phyloP scores from a whole-genome alignment of 2,329 filamentous ascomycete species.

The Fonsecaea nubica region DNA sequence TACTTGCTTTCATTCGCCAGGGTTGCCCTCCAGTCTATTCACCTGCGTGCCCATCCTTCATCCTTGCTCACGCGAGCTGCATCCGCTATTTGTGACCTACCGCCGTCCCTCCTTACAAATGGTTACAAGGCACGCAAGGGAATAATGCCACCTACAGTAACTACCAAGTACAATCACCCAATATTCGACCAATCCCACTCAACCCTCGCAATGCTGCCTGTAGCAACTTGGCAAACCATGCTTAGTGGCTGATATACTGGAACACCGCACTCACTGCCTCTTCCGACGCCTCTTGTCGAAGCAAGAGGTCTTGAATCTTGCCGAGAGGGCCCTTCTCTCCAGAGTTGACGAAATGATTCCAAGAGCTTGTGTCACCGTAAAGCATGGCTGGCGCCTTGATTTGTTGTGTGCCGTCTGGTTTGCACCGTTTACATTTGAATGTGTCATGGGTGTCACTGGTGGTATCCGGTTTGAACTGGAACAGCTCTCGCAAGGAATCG shows the following conservation, averaged over 20 bases:
- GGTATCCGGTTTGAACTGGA: slow-evolving; percentile 86
- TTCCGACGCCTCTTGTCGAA: slow-evolving; percentile 83
- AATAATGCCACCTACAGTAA: slow-evolving; percentile 5
- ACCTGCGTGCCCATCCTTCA: neutral
- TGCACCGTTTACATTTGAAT: slow-evolving; percentile 97
- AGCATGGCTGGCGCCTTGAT: slow-evolving; percentile 94
- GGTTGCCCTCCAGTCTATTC: too few relatives aligned
- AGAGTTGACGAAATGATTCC: slow-evolving; percentile 94
- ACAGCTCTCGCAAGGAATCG: slow-evolving; percentile 88
- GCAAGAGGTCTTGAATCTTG: slow-evolving; percentile 85
- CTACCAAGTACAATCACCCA: neutral
- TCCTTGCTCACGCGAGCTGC: neutral
- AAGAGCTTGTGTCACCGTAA: slow-evolving; percentile 98
- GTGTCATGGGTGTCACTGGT: slow-evolving; percentile 95
- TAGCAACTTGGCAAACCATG: neutral
- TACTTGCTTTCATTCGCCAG: too few relatives aligned
- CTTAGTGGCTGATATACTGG: slow-evolving; percentile 92
- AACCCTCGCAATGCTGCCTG: neutral
- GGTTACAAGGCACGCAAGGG: neutral
- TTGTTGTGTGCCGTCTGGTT: slow-evolving; percentile 81
- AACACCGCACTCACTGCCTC: slow-evolving; percentile 90
- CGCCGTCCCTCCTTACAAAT: neutral
- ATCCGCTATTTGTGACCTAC: neutral
- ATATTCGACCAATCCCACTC: neutral
- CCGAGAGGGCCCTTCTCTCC: slow-evolving; percentile 70